Evolutionary conservation across 352 stramenopile species (phyloP).

Genomic region (Hyaloperonospora arabidopsidis): DNA sequence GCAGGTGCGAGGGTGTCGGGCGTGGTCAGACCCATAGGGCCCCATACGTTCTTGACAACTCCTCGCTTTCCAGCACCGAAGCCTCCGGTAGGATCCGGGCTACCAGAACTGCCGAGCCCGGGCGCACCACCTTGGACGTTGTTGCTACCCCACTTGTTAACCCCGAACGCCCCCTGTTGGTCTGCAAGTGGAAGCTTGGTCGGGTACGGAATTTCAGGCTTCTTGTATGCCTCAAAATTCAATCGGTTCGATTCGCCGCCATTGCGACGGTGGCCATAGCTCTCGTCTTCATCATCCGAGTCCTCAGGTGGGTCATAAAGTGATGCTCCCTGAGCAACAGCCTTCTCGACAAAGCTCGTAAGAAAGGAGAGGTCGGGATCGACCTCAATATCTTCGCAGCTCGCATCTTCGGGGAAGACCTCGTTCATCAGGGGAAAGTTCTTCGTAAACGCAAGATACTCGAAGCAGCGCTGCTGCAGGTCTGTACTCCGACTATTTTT

Average conservation of each 20-base stretch:
- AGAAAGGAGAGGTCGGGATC: conserved; percentile 95
- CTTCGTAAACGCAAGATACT: conserved; percentile 94
- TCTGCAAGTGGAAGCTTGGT: conserved; percentile 65
- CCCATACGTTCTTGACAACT: conserved; percentile 81
- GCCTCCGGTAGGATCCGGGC: conserved; percentile 32
- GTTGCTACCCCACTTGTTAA: conserved; percentile 58
- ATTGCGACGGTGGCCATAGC: conserved; percentile 61
- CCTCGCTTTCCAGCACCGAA: conserved; percentile 41
- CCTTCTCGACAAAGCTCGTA: conserved; percentile 90
- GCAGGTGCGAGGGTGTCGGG: conserved; percentile 33
- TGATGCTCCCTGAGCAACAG: conserved; percentile 86
- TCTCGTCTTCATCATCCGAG: conserved; percentile 91
- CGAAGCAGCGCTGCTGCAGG: conserved; percentile 97
- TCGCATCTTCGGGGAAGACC: conserved; percentile 95
- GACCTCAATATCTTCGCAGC: conserved; percentile 91
- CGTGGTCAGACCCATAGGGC: conserved; percentile 64
- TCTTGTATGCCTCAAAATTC: conserved; percentile 87
- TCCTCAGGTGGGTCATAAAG: conserved; percentile 93
- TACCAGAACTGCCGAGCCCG: conserved; percentile 23
- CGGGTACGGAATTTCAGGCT: conserved; percentile 83
- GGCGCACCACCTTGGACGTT: conserved; percentile 26
- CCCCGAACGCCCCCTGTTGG: conserved; percentile 33
- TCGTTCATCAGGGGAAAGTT: conserved; percentile 86
- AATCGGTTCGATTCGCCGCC: conserved; percentile 47
- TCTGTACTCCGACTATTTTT: conserved; percentile 92